phyloP scores from a whole-genome alignment of 495 filamentous ascomycete species.

The Clohesyomyces aquaticus region DNA sequence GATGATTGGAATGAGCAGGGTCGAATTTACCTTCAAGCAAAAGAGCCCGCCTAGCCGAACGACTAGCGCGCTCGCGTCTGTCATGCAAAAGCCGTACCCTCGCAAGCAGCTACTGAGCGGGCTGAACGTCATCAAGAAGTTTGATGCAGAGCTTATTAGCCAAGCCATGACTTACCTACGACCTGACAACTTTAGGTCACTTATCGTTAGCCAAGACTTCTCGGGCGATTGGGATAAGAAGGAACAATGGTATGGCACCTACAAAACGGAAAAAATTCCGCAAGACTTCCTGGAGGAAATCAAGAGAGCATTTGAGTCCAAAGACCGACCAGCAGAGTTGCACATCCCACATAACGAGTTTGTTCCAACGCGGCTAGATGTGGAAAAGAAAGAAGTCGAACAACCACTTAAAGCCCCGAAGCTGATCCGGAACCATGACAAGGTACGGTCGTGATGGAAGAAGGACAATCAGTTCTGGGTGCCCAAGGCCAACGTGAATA shows the following conservation, averaged over 20 bases:
- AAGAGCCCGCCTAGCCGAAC: constrained; percentile 88
- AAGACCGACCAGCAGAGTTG: constrained; percentile 66
- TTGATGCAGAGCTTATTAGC: constrained; percentile 74
- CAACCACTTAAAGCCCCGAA: constrained; percentile 75
- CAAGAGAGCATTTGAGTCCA: constrained; percentile 59
- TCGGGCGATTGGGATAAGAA: constrained; percentile 84
- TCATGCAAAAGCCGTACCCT: constrained; percentile 89
- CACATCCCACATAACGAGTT: constrained; percentile 95
- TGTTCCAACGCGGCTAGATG: constrained; percentile 88
- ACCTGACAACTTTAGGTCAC: constrained; percentile 86
- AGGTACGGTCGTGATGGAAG: constrained; percentile 90
- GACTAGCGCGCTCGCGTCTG: constrained; percentile 75
- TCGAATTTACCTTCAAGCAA: constrained; percentile 93
- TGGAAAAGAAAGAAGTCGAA: constrained; percentile 87
- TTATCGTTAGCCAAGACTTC: constrained; percentile 77
- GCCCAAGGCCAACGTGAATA: constrained; percentile 83
- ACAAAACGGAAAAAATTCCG: constrained; percentile 81
- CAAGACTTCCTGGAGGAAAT: constrained; percentile 72
- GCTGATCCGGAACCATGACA: constrained; percentile 84
- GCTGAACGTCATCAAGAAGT: constrained; percentile 71
- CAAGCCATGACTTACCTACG: constrained; percentile 74
- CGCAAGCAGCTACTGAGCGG: constrained; percentile 85
- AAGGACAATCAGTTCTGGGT: constrained; percentile 99
- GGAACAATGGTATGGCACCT: constrained; percentile 98
- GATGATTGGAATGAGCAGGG: constrained; percentile 82